Evolutionary conservation across 225 moss, liverwort and hornwort genomes (phyloP), one percentile per base, ranked within the genome.

Genomic region (Bryoerythrophyllum caledonicum): DNA sequence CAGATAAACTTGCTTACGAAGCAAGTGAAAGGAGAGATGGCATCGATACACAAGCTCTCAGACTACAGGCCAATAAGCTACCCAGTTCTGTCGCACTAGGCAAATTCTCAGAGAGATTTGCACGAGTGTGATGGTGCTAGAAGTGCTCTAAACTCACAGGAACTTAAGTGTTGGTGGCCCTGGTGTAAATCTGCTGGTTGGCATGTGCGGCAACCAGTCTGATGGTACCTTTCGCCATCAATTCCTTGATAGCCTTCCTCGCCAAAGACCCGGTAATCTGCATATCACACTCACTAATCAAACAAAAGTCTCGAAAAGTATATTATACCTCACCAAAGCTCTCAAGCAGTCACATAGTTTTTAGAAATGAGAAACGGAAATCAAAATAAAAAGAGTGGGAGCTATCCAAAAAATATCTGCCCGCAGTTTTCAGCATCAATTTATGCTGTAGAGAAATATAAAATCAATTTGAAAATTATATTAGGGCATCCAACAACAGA

Each of bases 201-300:
- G 95, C 87, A 69, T 93, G 95, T 13, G 92, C 88, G 17, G 95
- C 93, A 27, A 95, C 95, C 19, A 93, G 85, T 71, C 95, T 82
- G 72, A 95, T 93, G n/a, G 91, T 91, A 30, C 92, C 91, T 73
- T 85, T 89, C 37, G 90, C 92, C 94, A 89, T 92, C 86, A 95
- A 74, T 67, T 93, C 91, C 80, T 93, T 91, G 74, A 93, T 95
- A 6, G 91, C 95, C 77, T 64, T 91, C 60, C 91, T 82, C 15
- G 95, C 95, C 70, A 93, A 81, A 15, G 93, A 95, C 13, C 95
- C 93, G 15, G 93, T 95, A 46, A 95, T 95, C 94, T 94, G 90
- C 81, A 72, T 37, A 24, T n/a, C 55, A 55, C 16, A 28, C 25
- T 60, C 11, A 12, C 2, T 6, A 56, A 16, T 61, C 48, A 77